A percentile compares a stretch with the other conserved stretches of the same genome.
These are phyloP conservation scores for Salisapilia sapeloensis DNA, from an alignment of 352 stramenopile species.

Conservation along the genomic window DNA sequence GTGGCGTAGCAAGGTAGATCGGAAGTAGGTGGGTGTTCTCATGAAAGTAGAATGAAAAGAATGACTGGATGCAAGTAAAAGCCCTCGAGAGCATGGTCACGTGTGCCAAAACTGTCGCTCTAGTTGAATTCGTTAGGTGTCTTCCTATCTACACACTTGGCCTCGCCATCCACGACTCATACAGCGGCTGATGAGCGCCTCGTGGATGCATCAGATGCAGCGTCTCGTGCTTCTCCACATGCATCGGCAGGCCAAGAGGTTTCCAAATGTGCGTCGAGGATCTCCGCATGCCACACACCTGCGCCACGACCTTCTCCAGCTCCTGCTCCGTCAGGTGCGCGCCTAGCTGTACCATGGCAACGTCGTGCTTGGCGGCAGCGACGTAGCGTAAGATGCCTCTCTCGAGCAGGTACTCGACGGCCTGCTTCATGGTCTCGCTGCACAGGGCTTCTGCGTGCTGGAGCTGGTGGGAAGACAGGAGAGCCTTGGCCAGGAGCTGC, in stretches of 20 bases:
- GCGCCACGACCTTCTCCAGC: conserved; percentile 14
- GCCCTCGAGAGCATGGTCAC: too few species aligned
- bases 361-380: conserved; percentile 9
- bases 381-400: conserved; percentile 15
- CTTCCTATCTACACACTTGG: too few species aligned
- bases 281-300: conserved; percentile 25
- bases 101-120: too few species aligned
- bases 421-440: conserved; percentile 61
- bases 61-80: too few species aligned
- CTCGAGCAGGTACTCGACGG: conserved; percentile 43
- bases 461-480: conserved; percentile 23
- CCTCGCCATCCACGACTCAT: conserved; percentile 16
- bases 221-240: conserved; percentile 11
- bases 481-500: conserved; percentile 28
- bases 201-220: conserved; percentile 12
- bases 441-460: conserved; percentile 49
- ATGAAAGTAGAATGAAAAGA: too few species aligned
- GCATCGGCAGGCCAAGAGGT: conserved; percentile 8
- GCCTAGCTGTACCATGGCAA: conserved; percentile 8
- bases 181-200: conserved; percentile 7
- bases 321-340: conserved; percentile 1
- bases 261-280: conserved; percentile 25
- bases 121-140: too few species aligned
- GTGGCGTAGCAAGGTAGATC: conserved; percentile 4
- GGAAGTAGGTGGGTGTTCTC: too few species aligned